Conservation (phyloP, 495 filamentous ascomycete species). For the Talaromyces liani region DNA sequence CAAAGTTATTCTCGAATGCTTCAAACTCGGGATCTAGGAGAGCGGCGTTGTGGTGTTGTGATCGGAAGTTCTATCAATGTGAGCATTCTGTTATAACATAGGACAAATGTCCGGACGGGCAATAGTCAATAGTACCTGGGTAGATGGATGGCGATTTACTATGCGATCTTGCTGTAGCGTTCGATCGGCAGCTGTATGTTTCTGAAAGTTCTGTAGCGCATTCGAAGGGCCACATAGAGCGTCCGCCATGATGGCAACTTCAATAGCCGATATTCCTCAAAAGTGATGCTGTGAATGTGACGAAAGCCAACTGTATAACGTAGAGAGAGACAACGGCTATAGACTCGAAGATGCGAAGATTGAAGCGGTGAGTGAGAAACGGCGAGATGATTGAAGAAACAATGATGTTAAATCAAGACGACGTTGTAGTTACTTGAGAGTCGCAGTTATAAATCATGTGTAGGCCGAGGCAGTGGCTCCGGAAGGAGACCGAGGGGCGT, state of each 20-base stretch:
- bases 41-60: constrained; percentile 45
- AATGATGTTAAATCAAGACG: background rate
- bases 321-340: background rate
- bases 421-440: background rate
- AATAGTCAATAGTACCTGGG: constrained; percentile 37
- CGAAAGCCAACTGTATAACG: background rate
- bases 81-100: constrained; percentile 5
- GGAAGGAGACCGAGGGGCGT: background rate
- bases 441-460: constrained; percentile 1
- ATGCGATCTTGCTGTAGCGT: constrained; percentile 82
- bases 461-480: constrained; percentile 1
- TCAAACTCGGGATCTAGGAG: constrained; percentile 62
- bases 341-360: background rate
- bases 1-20: constrained; percentile 55
- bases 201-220: constrained; percentile 75
- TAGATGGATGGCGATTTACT: constrained; percentile 40
- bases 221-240: constrained; percentile 85
- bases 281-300: background rate
- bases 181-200: constrained; percentile 70
- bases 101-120: background rate
- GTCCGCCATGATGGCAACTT: constrained; percentile 58
- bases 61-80: constrained; percentile 52
- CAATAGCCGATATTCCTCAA: background rate
- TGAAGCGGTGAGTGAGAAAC: background rate
- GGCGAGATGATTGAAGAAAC: background rate